Percentiles rank a stretch among this genome's conserved stretches.
Evolutionary conservation across 805 yeast species (phyloP).

Genomic region (Candida fluviatilis): DNA sequence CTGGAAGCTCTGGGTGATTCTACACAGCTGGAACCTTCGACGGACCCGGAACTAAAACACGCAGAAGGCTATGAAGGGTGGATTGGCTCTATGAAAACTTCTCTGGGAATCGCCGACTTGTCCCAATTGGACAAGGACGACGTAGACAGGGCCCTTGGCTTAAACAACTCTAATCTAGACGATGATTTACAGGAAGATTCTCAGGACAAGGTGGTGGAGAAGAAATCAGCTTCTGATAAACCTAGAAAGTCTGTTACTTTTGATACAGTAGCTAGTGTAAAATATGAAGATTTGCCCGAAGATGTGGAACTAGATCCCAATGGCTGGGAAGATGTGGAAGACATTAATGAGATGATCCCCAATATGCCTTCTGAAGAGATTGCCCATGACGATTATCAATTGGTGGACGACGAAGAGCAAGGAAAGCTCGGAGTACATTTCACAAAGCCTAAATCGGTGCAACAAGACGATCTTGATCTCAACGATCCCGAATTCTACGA

Average conservation of each 20-base stretch:
- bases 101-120: slow-evolving; percentile 26
- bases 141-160: slow-evolving; percentile 35
- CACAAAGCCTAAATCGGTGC: slow-evolving; percentile 44
- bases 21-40: too few relatives aligned
- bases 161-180: slow-evolving; percentile 14
- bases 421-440: slow-evolving; percentile 56
- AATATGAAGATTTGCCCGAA: slow-evolving; percentile 24
- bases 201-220: slow-evolving; percentile 1
- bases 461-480: slow-evolving; percentile 46
- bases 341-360: slow-evolving; percentile 50
- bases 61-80: slow-evolving; percentile 42
- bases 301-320: slow-evolving; percentile 23
- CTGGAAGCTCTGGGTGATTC: too few relatives aligned
- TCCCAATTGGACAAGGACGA: slow-evolving; percentile 31
- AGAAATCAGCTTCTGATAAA: slow-evolving; percentile 1
- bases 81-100: slow-evolving; percentile 38
- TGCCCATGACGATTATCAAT: slow-evolving; percentile 41
- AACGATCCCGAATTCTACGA: slow-evolving; percentile 76
- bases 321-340: slow-evolving; percentile 50
- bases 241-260: slow-evolving; percentile 28
- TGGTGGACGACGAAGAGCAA: slow-evolving; percentile 37
- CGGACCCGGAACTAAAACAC: slow-evolving; percentile 23
- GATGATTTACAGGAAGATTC: slow-evolving; percentile 9
- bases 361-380: slow-evolving; percentile 31
- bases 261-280: slow-evolving; percentile 23